phyloP scores from a whole-genome alignment of 2,329 filamentous ascomycete species.

The Sphaerulina musiva region DNA sequence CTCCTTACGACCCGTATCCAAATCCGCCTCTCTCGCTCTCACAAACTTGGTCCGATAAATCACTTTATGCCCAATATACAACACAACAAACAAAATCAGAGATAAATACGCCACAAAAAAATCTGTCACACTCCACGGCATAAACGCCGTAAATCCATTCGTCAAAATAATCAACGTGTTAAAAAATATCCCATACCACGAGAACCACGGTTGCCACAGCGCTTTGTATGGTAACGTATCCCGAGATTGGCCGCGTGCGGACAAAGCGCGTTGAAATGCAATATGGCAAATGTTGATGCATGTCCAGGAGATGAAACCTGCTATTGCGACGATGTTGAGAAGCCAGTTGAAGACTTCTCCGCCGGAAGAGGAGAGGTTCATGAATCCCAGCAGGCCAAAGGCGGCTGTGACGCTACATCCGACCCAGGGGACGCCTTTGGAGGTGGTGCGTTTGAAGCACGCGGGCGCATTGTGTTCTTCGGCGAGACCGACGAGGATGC shows the following conservation, averaged over 20 bases:
- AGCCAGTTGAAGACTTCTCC: constrained; percentile 69
- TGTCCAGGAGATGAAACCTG: constrained; percentile 66
- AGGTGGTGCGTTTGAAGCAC: constrained; percentile 53
- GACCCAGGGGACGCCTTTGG: constrained; percentile 64
- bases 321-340: constrained; percentile 64
- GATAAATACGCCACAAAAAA: constrained; percentile 72
- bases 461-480: constrained; percentile 51
- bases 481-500: constrained; percentile 61
- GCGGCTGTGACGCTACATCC: constrained; percentile 60
- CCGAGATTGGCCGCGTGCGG: constrained; percentile 62
- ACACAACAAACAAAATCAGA: constrained; percentile 61
- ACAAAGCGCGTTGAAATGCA: constrained; percentile 62
- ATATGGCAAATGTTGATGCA: constrained; percentile 66
- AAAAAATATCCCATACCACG: constrained; percentile 58
- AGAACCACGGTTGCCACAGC: constrained; percentile 63
- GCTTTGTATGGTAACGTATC: constrained; percentile 64
- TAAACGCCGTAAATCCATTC: constrained; percentile 69
- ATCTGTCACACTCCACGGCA: constrained; percentile 61
- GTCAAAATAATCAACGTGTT: constrained; percentile 69
- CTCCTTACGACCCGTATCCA: constrained; percentile 38
- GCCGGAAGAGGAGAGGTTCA: constrained; percentile 64
- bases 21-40: constrained; percentile 38
- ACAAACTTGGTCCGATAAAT: constrained; percentile 43
- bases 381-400: constrained; percentile 65
- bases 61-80: constrained; percentile 68